Evolutionary conservation across 176 grass and related monocot genomes (phyloP), one percentile per base, ranked within the genome.

Genomic region (Leersia perrieri): DNA sequence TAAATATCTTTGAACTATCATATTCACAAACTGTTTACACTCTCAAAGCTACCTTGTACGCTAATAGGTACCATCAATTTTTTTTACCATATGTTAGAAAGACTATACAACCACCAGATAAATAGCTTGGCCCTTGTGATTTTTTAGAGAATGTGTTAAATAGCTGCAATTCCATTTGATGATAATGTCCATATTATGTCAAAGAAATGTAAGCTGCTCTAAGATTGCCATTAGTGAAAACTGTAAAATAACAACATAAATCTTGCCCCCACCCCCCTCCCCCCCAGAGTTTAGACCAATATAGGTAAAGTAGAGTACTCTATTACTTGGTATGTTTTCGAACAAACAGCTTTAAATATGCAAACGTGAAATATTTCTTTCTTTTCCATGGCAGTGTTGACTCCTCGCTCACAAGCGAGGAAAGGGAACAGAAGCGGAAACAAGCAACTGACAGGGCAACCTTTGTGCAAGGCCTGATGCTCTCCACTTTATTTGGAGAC

Each of bases 371-470:
- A n/a, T 15, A 16, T 3, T 72, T 86, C 60, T 74, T 80, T 81
- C 28, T 75, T 86, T 80, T 44, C n/a, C 1, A 66, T 86, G 45
- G 45, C 90, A 99, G 96, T 68, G 85, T 91, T 73, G 91, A 93
- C 75, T 77, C 84, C 9, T 90, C 96, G 66, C 85, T 95, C 30
- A 91, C 93, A 38, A 77, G 82, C 5, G 96, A 99, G 87, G 92
- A 99, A 73, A 91, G 93, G 89, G 96, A 91, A 86, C 89, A 93
- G 64, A 99, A 92, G 84, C 83, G 90, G 85, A 91, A 91, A 81
- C 96, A 99, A 72, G 96, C 87, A 40, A 88, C 77, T 18, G 85
- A 75, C 33, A 91, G 88, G 80, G 96, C 96, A 57, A 86, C 67
- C 33, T 99, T 99, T 88, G 88, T 93, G 49, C 93, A 93, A 82